A percentile compares a stretch with the other conserved stretches of the same genome.
phyloP scores from a whole-genome alignment of 352 stramenopile genomes.

The Phytophthora tubulina region DNA sequence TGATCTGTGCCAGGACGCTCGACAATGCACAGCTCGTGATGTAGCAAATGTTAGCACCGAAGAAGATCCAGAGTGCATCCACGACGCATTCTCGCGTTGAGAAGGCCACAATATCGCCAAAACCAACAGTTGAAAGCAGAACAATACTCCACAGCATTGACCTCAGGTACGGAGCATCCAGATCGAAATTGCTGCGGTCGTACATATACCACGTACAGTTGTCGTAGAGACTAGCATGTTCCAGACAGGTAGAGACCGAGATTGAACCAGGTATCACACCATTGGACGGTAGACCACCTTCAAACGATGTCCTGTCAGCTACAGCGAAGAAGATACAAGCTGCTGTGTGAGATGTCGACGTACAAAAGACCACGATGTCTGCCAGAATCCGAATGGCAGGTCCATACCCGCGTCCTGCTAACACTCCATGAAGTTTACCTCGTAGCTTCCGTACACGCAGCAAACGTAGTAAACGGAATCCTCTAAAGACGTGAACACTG shows the following conservation, averaged over 20 bases:
- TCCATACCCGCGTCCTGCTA: slow-evolving; percentile 56
- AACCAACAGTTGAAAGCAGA: slow-evolving; percentile 74
- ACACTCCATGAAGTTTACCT: slow-evolving; percentile 45
- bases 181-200: slow-evolving; percentile 66
- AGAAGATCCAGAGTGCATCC: slow-evolving; percentile 73
- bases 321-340: slow-evolving; percentile 71
- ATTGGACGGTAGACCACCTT: slow-evolving; percentile 50
- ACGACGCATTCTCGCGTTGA: slow-evolving; percentile 65
- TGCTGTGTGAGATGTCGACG: slow-evolving; percentile 50
- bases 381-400: slow-evolving; percentile 56
- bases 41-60: slow-evolving; percentile 81
- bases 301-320: slow-evolving; percentile 53
- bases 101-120: slow-evolving; percentile 74
- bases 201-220: slow-evolving; percentile 84
- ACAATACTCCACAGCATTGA: slow-evolving; percentile 81
- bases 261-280: slow-evolving; percentile 46
- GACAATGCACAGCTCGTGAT: slow-evolving; percentile 68
- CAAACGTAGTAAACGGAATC: slow-evolving; percentile 59
- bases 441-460: slow-evolving; percentile 59
- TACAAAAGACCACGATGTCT: slow-evolving; percentile 61
- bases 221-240: slow-evolving; percentile 54
- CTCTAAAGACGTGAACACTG: slow-evolving; percentile 40
- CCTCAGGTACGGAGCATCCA: slow-evolving; percentile 68
- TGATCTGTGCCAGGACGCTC: slow-evolving; percentile 65
- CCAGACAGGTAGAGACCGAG: slow-evolving; percentile 51